Conservation (phyloP, 2,329 filamentous ascomycete species). For the Fusarium citri region DNA sequence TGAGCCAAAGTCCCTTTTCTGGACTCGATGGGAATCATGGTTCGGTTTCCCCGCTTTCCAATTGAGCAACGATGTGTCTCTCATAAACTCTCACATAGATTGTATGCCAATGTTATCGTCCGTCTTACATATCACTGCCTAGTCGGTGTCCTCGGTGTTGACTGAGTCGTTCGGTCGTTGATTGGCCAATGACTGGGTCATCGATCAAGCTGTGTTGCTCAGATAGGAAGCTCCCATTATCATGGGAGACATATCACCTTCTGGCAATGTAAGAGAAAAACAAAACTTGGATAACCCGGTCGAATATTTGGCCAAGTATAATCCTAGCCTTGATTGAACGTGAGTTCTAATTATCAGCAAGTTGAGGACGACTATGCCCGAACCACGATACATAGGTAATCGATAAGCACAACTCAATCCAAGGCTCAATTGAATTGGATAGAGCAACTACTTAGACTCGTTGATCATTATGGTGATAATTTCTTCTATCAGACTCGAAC, state of each 20-base stretch:
- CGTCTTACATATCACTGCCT: background rate
- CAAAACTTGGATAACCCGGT: background rate
- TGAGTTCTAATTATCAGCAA: background rate
- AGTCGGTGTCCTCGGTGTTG: background rate
- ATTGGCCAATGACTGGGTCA: slow-evolving; percentile 3
- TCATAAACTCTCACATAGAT: background rate
- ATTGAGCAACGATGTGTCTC: slow-evolving; percentile 6
- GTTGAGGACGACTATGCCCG: background rate
- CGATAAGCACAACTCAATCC: background rate
- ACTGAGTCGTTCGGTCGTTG: background rate
- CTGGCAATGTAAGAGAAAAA: background rate
- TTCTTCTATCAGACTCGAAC: background rate
- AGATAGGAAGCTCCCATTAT: background rate
- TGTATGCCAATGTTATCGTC: background rate
- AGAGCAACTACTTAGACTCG: background rate
- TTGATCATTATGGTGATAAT: background rate
- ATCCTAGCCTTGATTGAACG: background rate
- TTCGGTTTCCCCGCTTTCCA: slow-evolving; percentile 12
- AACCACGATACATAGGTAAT: background rate
- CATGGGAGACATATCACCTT: background rate
- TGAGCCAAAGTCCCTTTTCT: background rate
- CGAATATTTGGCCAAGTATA: background rate
- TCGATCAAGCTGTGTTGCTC: background rate
- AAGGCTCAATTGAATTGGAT: background rate
- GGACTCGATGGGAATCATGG: background rate